Evolutionary conservation across 768 basidiomycete genomes (phyloP).

Genomic region (Rhizopogon vesiculosus): DNA sequence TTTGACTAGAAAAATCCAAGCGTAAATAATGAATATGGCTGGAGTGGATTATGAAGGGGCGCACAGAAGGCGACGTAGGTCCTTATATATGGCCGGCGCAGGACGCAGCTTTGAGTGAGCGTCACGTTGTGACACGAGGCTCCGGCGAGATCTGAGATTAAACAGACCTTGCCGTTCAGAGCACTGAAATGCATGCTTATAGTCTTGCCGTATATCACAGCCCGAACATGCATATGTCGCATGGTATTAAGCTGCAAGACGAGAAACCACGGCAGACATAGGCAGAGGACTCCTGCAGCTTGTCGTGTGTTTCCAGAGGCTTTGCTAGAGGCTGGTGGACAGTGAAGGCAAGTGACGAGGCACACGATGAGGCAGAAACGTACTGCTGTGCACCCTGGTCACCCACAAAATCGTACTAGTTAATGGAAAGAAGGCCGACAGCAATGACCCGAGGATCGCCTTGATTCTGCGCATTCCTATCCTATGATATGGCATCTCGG

Average conservation of each 20-base stretch:
- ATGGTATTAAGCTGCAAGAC: neutral
- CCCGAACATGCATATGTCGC: neutral
- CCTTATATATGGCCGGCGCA: constrained; percentile 2
- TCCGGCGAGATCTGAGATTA: constrained; percentile 21
- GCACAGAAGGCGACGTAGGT: neutral
- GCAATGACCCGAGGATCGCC: neutral
- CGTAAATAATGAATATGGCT: neutral
- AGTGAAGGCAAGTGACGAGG: neutral
- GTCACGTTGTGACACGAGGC: constrained; percentile 23
- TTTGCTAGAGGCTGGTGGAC: neutral
- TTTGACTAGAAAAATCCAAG: constrained; percentile 5
- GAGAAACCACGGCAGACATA: too few species aligned
- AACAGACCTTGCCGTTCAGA: neutral
- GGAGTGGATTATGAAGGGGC: constrained; percentile 3
- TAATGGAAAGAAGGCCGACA: neutral
- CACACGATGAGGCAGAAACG: neutral
- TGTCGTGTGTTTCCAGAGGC: too few species aligned
- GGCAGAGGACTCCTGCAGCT: neutral
- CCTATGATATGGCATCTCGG: too few species aligned
- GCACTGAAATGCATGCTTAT: neutral
- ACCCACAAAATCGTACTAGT: neutral
- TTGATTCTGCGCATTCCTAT: neutral
- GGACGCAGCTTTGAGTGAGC: constrained; percentile 12
- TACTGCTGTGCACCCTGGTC: neutral
- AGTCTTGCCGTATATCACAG: neutral